Base-by-base conservation (phyloP, 805 yeast genomes). In the Saccharomycopsis schoenii region DNA sequence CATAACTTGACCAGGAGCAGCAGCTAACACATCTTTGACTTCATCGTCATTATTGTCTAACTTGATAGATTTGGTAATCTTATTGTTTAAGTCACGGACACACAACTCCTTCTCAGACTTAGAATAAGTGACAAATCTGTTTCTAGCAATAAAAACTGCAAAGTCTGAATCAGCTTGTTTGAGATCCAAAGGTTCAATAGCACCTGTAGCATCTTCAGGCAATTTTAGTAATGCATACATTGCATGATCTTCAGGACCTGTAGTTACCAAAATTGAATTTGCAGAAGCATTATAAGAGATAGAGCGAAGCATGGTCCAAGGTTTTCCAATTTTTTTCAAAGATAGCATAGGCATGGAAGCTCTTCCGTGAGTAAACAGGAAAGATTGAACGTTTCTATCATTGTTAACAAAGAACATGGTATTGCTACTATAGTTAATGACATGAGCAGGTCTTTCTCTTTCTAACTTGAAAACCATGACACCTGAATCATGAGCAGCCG, bases 401-500 rank as follows among this genome's bases (percentile, higher is more conserved):
- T 83, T 80, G 73, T 89, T 90, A 68, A 91, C 83, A 70, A 81
- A 93, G 64, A 81, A 82, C 67, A 94, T 73, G 68, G 81, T 84
- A 73, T 88, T 88, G 34, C 34, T 47, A n/a, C 21, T 40, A 71
- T 88, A 94, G 74, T 79, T 81, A 40, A 83, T 69, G 4, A 88
- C 73, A 68, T 83, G 82, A n/a, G 97, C 96, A 14, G 99, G 98
- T 73, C 99, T 85, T 78, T 94, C 99, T 72, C 98, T 88, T 73
- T 90, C 97, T 64, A 94, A 80, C 76, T 94, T 94, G 82, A 94
- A 96, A 57, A 94, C 96, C 96, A 92, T 92, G 37, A 91, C 96
- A 72, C 99, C 99, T 15, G 91, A 81, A 74, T 96, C 99, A 74
- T 93, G 98, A 68, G 96, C 93, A 37, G 97, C 87, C 60, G 97